Conservation (phyloP, 2,329 filamentous ascomycete species). For the Annulohypoxylon truncatum region DNA sequence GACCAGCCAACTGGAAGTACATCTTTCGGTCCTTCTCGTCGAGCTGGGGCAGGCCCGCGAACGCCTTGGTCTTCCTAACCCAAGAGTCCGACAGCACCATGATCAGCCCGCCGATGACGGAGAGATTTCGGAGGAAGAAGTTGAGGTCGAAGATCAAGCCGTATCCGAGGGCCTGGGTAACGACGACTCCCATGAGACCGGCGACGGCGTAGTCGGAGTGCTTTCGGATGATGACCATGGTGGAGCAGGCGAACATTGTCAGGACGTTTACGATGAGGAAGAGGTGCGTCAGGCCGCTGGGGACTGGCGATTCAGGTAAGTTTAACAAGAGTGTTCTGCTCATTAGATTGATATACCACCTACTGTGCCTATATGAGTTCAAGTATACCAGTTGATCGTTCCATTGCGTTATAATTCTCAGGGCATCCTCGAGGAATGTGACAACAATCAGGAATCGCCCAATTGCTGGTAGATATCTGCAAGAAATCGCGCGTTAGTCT, state of each 20-base stretch:
- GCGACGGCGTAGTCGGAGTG: conserved; percentile 92
- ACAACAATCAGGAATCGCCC: conserved; percentile 98
- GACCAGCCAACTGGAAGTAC: conserved; percentile 98
- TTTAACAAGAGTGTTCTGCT: background rate
- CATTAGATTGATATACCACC: conserved; percentile 50
- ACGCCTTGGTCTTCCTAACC: conserved; percentile 97
- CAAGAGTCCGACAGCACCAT: conserved; percentile 99
- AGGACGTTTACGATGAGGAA: conserved; percentile 93
- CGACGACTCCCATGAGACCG: conserved; percentile 89
- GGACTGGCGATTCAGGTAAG: conserved; percentile 69
- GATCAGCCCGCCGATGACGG: conserved; percentile 94
- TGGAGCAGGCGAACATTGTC: conserved; percentile 84
- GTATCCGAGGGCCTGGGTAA: conserved; percentile 95
- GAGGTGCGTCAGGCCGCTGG: conserved; percentile 85
- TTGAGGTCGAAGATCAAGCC: conserved; percentile 99
- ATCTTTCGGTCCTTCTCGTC: conserved; percentile 99
- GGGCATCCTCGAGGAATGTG: conserved; percentile 95
- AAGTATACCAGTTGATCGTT: conserved; percentile 93
- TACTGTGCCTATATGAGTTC: conserved; percentile 92
- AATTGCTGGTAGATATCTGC: conserved; percentile 91
- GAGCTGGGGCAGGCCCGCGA: conserved; percentile 90
- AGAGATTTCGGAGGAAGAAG: conserved; percentile 99
- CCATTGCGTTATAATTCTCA: conserved; percentile 98
- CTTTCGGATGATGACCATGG: conserved; percentile 89
- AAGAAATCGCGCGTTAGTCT: conserved; percentile 45